phyloP scores from a whole-genome alignment of 306 rosid genomes.

The Ormosia semicastrata region DNA sequence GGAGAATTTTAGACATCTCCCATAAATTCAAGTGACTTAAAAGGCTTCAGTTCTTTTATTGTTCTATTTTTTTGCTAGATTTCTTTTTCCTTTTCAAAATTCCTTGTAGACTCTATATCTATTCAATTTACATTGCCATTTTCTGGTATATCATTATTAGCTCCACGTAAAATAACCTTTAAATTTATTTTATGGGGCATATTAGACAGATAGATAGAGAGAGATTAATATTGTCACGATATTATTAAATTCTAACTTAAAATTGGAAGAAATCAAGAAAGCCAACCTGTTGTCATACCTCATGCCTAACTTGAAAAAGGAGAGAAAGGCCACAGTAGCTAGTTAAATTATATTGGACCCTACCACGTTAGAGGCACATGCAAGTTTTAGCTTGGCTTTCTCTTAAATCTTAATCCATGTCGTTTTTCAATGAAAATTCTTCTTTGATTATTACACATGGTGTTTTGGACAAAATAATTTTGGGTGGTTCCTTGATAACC shows the following conservation, averaged over 20 bases:
- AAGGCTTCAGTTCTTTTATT: neutral
- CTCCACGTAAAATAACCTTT: neutral
- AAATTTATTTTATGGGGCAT: neutral
- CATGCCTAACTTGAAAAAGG: neutral
- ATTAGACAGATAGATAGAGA: neutral
- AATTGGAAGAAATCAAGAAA: slow-evolving; percentile 11
- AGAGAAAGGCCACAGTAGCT: slow-evolving; percentile 6
- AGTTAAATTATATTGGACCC: slow-evolving; percentile 31
- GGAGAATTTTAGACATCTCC: neutral
- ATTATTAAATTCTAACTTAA: slow-evolving; percentile 8
- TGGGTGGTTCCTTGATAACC: neutral
- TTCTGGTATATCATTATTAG: neutral
- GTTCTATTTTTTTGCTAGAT: neutral
- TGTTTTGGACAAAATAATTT: neutral
- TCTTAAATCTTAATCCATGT: slow-evolving; percentile 27
- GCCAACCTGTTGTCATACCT: neutral
- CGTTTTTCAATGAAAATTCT: neutral
- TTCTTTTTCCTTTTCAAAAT: neutral
- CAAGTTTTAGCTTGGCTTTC: slow-evolving; percentile 32
- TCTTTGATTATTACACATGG: neutral
- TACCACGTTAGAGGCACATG: slow-evolving; percentile 47
- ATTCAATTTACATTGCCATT: neutral
- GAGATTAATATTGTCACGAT: neutral
- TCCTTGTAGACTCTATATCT: neutral
- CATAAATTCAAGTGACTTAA: neutral